Conservation (phyloP, 2,329 filamentous ascomycete species). For the Thielaviopsis populi region DNA sequence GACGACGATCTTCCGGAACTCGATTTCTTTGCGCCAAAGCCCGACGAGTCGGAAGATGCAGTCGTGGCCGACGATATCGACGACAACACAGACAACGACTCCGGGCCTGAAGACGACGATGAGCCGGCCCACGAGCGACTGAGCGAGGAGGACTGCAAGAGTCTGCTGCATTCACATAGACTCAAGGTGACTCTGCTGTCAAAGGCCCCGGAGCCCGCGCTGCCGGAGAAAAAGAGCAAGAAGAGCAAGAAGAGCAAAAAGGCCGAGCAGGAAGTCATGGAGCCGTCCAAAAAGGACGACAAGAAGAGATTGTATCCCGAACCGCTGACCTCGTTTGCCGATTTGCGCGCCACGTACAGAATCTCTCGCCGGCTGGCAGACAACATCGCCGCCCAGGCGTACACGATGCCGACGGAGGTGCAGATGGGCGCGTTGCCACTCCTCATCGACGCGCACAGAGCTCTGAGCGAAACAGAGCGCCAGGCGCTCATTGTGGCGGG, state of each 20-base stretch:
- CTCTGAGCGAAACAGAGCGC: slow-evolving; percentile 25
- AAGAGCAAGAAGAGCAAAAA: slow-evolving; percentile 31
- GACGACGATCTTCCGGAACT: slow-evolving; percentile 31
- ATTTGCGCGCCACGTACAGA: slow-evolving; percentile 56
- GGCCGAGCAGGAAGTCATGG: slow-evolving; percentile 26
- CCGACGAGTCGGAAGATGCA: slow-evolving; percentile 20
- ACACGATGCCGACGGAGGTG: slow-evolving; percentile 79
- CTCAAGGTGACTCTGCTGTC: slow-evolving; percentile 71
- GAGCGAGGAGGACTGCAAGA: slow-evolving; percentile 56
- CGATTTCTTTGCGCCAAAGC: slow-evolving; percentile 44
- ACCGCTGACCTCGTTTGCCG: slow-evolving; percentile 61
- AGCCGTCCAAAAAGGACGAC: slow-evolving; percentile 31
- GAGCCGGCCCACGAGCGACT: slow-evolving; percentile 23
- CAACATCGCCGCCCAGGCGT: slow-evolving; percentile 75
- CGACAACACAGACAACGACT: slow-evolving; percentile 19
- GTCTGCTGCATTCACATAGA: slow-evolving; percentile 62
- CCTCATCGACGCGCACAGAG: slow-evolving; percentile 44
- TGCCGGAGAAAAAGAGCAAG: slow-evolving; percentile 27
- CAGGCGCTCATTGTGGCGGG: slow-evolving; percentile 17
- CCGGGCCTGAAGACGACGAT: slow-evolving; percentile 22
- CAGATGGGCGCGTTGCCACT: slow-evolving; percentile 77
- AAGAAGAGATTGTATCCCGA: slow-evolving; percentile 58
- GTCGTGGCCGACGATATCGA: slow-evolving; percentile 18
- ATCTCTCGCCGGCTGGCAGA: slow-evolving; percentile 58
- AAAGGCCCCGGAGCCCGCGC: slow-evolving; percentile 21